Percentiles rank a stretch among this genome's conserved stretches.
These are phyloP conservation scores for Apium graveolens DNA, from an alignment of 129 eudicot species.

Conservation along the genomic window DNA sequence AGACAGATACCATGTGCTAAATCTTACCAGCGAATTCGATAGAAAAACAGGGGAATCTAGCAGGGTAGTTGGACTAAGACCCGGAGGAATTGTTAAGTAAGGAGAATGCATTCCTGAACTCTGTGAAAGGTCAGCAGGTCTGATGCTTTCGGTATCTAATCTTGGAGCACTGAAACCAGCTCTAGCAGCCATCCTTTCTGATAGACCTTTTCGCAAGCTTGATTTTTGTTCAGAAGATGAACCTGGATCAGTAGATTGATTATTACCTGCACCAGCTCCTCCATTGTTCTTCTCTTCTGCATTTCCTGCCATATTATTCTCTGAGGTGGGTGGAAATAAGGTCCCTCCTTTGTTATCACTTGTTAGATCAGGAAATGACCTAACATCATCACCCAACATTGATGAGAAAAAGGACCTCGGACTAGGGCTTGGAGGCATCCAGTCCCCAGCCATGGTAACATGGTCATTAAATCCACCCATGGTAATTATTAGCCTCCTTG, in stretches of 20 bases:
- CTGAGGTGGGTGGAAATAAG: constrained; percentile 25
- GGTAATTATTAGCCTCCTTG: constrained; percentile 14
- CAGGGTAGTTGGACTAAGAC: constrained; percentile 59
- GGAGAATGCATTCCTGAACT: constrained; percentile 46
- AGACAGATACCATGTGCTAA: background rate
- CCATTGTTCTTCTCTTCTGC: constrained; percentile 21
- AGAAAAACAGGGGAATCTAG: constrained; percentile 77
- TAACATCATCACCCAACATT: constrained; percentile 43
- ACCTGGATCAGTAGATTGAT: constrained; percentile 27
- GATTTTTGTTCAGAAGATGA: constrained; percentile 36
- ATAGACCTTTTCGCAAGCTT: constrained; percentile 48
- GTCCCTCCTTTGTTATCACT: constrained; percentile 25
- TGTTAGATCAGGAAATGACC: constrained; percentile 25
- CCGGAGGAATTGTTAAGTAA: constrained; percentile 54
- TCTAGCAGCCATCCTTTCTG: constrained; percentile 75
- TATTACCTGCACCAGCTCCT: constrained; percentile 12
- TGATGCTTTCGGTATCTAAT: constrained; percentile 60
- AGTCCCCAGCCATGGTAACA: constrained; percentile 57
- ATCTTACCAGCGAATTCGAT: constrained; percentile 67
- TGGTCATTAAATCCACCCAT: constrained; percentile 78
- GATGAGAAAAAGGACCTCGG: constrained; percentile 41
- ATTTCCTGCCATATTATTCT: constrained; percentile 20
- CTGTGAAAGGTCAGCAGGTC: constrained; percentile 40
- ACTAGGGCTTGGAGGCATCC: constrained; percentile 67
- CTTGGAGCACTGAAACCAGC: constrained; percentile 82